Conservation (phyloP, 1,284 basidiomycete genomes). For the Tausonia pullulans region DNA sequence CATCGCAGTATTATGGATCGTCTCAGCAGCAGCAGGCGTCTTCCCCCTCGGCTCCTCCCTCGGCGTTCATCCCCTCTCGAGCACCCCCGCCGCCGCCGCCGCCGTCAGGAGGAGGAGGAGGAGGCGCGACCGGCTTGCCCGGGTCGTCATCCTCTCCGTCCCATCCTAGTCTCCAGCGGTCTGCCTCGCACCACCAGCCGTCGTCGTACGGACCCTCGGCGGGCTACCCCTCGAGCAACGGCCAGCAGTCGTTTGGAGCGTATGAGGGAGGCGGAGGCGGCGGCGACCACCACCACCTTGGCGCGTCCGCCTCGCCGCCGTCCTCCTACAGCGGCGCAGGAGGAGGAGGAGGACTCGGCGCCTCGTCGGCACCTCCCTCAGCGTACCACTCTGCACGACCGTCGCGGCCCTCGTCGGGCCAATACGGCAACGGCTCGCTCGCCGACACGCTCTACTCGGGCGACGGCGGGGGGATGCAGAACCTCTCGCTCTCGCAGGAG, state of each 20-base stretch:
- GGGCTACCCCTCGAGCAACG: not conserved
- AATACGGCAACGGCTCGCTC: not conserved
- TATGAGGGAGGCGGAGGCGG: too few relatives aligned
- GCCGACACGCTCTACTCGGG: not conserved
- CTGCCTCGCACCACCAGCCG: not conserved
- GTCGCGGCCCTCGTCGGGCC: not conserved
- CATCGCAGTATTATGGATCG: not conserved
- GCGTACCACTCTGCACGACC: not conserved
- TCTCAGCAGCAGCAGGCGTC: not conserved
- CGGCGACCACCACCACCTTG: slow-evolving; percentile 43
- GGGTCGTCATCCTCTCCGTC: not conserved
- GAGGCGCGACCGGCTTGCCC: too few relatives aligned
- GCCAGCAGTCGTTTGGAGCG: not conserved
- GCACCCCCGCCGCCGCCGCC: slow-evolving; percentile 11
- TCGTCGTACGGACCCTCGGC: not conserved
- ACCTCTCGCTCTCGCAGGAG: slow-evolving; percentile 14
- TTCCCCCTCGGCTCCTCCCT: slow-evolving; percentile 1
- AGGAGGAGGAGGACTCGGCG: not conserved
- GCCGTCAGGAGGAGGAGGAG: not conserved
- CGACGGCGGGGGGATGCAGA: not conserved
- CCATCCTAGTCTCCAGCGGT: not conserved
- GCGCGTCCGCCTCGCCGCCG: slow-evolving; percentile 28
- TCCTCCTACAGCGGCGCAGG: not conserved
- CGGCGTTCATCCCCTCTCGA: slow-evolving; percentile 8
- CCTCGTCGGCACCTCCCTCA: too few relatives aligned